These are phyloP conservation scores for Orbilia quercus DNA, from an alignment of 2,329 filamentous ascomycete species.

Conservation along the genomic window DNA sequence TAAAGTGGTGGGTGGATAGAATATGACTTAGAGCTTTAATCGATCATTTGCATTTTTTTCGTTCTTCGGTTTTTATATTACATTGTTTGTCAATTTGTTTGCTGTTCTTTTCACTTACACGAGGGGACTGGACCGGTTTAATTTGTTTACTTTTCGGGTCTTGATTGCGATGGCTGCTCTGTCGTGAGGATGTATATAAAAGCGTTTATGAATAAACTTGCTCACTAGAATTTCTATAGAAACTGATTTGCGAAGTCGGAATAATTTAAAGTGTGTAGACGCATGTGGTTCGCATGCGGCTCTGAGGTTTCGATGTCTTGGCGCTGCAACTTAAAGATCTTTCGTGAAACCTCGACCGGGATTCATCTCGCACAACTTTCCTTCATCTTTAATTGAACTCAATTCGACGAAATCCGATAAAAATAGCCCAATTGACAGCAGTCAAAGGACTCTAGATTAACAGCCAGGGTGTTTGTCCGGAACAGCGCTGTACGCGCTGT, in stretches of 20 bases:
- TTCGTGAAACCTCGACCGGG: no score
- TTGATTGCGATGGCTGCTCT: neutral
- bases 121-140: neutral
- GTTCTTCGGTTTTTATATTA: neutral
- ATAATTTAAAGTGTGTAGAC: no score
- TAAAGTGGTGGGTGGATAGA: conserved; percentile 12
- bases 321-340: conserved; percentile 26
- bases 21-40: conserved; percentile 15
- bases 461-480: conserved; percentile 8
- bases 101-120: conserved; percentile 7
- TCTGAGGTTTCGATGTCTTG: conserved; percentile 29
- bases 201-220: conserved; percentile 1
- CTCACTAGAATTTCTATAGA: no score
- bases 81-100: neutral
- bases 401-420: neutral
- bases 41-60: neutral
- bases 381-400: neutral
- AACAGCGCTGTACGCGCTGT: conserved; percentile 22
- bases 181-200: conserved; percentile 39
- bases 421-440: neutral
- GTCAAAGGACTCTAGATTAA: no score
- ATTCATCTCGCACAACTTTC: no score
- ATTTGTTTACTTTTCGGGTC: neutral
- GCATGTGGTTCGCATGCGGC: conserved; percentile 14
- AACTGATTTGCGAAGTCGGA: no score